phyloP scores from a whole-genome alignment of 352 stramenopile species.

The Globisporangium canariense region DNA sequence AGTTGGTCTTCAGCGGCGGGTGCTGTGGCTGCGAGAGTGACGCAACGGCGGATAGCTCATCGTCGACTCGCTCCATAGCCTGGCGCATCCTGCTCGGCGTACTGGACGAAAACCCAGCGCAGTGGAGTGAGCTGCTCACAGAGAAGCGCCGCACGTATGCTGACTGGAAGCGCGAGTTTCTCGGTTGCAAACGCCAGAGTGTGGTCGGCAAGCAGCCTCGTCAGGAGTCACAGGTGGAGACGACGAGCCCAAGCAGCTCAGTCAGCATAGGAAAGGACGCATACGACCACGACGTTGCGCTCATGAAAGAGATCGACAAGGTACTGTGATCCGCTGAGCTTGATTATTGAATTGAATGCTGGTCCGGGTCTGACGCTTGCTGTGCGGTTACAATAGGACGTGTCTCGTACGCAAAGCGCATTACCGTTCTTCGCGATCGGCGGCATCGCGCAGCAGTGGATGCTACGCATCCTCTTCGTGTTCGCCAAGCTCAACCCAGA shows the following conservation, averaged over 20 bases:
- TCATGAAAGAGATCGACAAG: constrained; percentile 69
- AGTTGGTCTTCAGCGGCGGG: constrained; percentile 17
- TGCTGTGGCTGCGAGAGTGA: neutral
- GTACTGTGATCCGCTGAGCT: constrained; percentile 16
- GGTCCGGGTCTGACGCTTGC: neutral
- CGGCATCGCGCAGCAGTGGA: constrained; percentile 54
- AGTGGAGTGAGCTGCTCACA: constrained; percentile 23
- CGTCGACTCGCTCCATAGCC: constrained; percentile 21
- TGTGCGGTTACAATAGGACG: constrained; percentile 30
- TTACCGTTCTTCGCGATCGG: constrained; percentile 46
- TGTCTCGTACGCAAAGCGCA: constrained; percentile 54
- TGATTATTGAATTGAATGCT: neutral
- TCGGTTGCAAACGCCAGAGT: constrained; percentile 20
- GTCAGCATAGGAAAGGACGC: constrained; percentile 5
- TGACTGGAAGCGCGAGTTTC: constrained; percentile 34
- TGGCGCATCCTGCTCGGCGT: constrained; percentile 46
- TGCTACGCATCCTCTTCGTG: constrained; percentile 70
- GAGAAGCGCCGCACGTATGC: constrained; percentile 26
- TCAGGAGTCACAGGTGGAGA: neutral
- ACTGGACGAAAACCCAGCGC: constrained; percentile 15
- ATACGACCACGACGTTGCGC: constrained; percentile 27
- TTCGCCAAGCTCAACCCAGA: constrained; percentile 76
- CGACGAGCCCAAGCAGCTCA: neutral
- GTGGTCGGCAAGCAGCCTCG: neutral
- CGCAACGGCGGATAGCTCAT: neutral